Conservation (phyloP, 2,329 filamentous ascomycete genomes). For the Ceratocystiopsis brevicomis region DNA sequence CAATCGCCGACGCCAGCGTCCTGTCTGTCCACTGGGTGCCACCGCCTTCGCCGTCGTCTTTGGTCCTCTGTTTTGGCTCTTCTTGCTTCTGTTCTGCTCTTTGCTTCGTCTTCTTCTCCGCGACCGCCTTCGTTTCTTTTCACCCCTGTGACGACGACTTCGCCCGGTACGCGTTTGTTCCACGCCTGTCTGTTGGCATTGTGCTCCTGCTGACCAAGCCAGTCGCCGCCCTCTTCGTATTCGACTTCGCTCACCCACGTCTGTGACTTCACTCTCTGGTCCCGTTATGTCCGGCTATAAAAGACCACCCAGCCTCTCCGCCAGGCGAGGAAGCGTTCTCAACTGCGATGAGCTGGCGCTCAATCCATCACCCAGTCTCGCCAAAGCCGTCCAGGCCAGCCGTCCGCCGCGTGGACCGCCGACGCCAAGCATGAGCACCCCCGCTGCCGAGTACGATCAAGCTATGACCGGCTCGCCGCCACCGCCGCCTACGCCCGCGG, state of each 20-base stretch:
- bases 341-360: slow-evolving; percentile 37
- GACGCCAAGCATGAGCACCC: slow-evolving; percentile 46
- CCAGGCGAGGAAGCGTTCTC: slow-evolving; percentile 38
- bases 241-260: background rate
- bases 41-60: too few relatives aligned
- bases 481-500: slow-evolving; percentile 45
- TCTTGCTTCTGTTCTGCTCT: too few relatives aligned
- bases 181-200: too few relatives aligned
- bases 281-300: slow-evolving; percentile 23
- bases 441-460: slow-evolving; percentile 43
- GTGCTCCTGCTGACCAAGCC: too few relatives aligned
- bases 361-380: slow-evolving; percentile 20
- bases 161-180: too few relatives aligned
- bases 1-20: too few relatives aligned
- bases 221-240: slow-evolving; percentile 16
- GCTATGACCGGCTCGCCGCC: slow-evolving; percentile 41
- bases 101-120: too few relatives aligned
- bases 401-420: slow-evolving; percentile 37
- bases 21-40: too few relatives aligned
- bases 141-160: too few relatives aligned
- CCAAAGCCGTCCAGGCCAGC: slow-evolving; percentile 30
- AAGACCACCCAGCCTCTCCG: slow-evolving; percentile 39
- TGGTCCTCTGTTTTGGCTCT: too few relatives aligned
- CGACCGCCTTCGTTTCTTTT: too few relatives aligned
- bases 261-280: background rate